phyloP scores from a whole-genome alignment of 495 filamentous ascomycete genomes.

The Penicillium soppii region DNA sequence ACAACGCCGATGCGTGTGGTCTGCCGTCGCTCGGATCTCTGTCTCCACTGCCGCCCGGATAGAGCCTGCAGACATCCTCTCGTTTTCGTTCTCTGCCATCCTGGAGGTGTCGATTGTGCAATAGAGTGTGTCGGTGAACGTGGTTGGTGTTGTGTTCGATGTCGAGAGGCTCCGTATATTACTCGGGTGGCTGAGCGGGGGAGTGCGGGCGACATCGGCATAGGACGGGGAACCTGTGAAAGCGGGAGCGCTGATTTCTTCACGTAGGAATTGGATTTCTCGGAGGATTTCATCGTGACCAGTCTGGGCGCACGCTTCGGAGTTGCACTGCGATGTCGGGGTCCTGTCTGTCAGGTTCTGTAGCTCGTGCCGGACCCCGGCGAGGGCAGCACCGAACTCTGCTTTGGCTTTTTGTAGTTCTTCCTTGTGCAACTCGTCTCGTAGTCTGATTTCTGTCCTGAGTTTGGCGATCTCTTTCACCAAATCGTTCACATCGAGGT shows the following conservation, averaged over 20 bases:
- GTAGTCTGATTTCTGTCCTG: conserved; percentile 20
- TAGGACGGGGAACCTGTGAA: too few relatives aligned
- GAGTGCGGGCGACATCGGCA: too few relatives aligned
- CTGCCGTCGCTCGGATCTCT: too few relatives aligned
- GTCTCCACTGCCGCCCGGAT: conserved; percentile 27
- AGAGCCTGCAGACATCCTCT: conserved; percentile 17
- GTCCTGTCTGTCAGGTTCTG: conserved; percentile 11
- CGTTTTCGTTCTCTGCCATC: conserved; percentile 21
- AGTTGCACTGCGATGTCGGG: conserved; percentile 10
- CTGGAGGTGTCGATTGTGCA: conserved; percentile 26
- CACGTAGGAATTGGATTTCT: conserved; percentile 19
- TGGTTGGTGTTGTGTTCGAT: conserved; percentile 16
- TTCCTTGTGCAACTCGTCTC: conserved; percentile 19
- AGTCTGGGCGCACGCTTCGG: conserved; percentile 9
- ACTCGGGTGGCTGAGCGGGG: conserved; percentile 18
- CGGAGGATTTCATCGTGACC: conserved; percentile 18
- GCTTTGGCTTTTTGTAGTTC: conserved; percentile 17
- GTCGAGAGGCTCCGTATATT: conserved; percentile 17
- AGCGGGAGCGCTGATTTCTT: conserved; percentile 12
- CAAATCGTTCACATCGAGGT: conserved; percentile 7
- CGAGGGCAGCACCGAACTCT: conserved; percentile 17
- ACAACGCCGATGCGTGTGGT: conserved; percentile 28
- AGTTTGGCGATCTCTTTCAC: conserved; percentile 21
- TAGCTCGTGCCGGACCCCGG: conserved; percentile 13
- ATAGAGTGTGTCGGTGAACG: conserved; percentile 20